Conservation (phyloP, 164 flowering plant species). For the Chimonanthus praecox region DNA sequence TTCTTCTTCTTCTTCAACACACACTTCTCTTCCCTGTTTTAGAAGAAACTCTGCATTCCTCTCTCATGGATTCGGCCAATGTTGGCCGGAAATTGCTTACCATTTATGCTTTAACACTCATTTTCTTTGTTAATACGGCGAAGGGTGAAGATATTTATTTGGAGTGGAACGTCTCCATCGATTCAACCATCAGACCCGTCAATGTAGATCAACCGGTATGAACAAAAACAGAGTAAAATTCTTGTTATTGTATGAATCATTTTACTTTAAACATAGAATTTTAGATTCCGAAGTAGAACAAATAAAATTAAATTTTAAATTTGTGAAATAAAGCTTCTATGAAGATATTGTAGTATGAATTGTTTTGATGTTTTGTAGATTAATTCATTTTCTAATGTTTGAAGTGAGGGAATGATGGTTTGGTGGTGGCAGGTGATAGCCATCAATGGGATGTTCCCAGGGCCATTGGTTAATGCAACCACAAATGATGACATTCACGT, state of each 20-base stretch:
- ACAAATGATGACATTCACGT: slow-evolving; percentile 51
- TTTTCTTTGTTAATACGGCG: slow-evolving; percentile 12
- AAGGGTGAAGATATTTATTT: slow-evolving; percentile 36
- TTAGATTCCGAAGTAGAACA: too few relatives aligned
- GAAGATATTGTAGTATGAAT: background rate
- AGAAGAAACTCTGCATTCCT: too few relatives aligned
- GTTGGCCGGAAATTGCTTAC: background rate
- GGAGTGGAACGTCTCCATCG: slow-evolving; percentile 45
- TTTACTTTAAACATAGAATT: too few relatives aligned
- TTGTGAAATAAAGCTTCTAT: too few relatives aligned
- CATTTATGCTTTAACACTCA: slow-evolving; percentile 5
- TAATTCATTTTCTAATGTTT: background rate
- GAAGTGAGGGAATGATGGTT: background rate
- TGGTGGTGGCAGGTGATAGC: slow-evolving; percentile 44
- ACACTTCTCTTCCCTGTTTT: too few relatives aligned
- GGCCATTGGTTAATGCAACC: slow-evolving; percentile 59
- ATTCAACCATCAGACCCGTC: slow-evolving; percentile 17
- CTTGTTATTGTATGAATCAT: too few relatives aligned
- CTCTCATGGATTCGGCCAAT: background rate
- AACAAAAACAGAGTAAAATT: background rate
- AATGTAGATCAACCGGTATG: slow-evolving; percentile 32
- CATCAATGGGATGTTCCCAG: slow-evolving; percentile 67
- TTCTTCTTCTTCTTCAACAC: too few relatives aligned
- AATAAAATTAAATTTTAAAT: too few relatives aligned
- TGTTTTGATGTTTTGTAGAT: too few relatives aligned